A percentile compares a stretch with the other conserved stretches of the same genome.
phyloP scores from a whole-genome alignment of 2,329 filamentous ascomycete species.

The Xylaria sp. region DNA sequence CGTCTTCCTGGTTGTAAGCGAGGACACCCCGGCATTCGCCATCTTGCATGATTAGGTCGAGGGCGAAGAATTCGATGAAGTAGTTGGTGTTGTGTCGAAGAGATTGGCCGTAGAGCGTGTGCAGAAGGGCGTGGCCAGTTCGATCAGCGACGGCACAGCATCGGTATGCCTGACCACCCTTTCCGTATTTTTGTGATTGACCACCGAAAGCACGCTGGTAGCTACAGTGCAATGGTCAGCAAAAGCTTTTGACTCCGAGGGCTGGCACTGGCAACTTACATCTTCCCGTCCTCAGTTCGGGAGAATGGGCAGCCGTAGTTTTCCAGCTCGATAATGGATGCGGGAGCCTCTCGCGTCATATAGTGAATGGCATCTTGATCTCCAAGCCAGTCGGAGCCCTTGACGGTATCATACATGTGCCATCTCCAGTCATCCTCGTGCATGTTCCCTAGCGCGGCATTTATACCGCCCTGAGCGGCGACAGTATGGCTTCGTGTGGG shows the following conservation, averaged over 20 bases:
- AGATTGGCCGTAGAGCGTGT: constrained; percentile 98
- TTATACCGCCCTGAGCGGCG: constrained; percentile 85
- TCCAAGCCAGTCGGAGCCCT: constrained; percentile 96
- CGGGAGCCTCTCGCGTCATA: constrained; percentile 95
- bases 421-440: constrained; percentile 98
- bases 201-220: constrained; percentile 99
- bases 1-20: constrained; percentile 98
- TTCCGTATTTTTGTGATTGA: constrained; percentile 93
- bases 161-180: constrained; percentile 97
- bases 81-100: constrained; percentile 98
- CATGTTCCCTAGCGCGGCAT: constrained; percentile 92
- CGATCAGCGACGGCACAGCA: constrained; percentile 96
- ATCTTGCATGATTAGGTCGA: constrained; percentile 97
- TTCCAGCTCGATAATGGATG: constrained; percentile 92
- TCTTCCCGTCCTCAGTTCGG: constrained; percentile 94
- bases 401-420: constrained; percentile 99
- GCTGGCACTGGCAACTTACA: constrained; percentile 58
- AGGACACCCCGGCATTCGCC: constrained; percentile 96
- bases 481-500: constrained; percentile 87
- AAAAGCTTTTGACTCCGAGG: background rate
- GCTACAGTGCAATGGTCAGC: constrained; percentile 55
- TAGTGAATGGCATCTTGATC: constrained; percentile 99
- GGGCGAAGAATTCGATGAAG: constrained; percentile 99
- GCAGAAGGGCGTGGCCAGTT: constrained; percentile 96
- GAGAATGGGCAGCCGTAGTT: constrained; percentile 98